A percentile compares a stretch with the other conserved stretches of the same genome.
Evolutionary conservation across 208 protist genomes (phyloP).

Genomic region (Herpetomonas muscarum): DNA sequence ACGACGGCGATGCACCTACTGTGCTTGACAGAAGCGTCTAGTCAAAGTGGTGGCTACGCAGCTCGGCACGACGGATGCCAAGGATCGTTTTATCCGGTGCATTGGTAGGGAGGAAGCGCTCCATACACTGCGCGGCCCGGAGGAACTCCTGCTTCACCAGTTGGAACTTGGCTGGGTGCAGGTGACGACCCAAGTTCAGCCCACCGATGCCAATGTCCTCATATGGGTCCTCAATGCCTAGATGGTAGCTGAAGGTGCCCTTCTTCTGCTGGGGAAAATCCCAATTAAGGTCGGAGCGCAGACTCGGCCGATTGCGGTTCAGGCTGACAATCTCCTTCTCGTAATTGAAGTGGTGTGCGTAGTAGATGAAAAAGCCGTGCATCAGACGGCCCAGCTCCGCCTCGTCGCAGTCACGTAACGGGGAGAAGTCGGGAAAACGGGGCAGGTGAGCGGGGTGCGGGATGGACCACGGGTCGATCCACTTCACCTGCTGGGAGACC

Average conservation of each 20-base stretch:
- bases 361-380: constrained; percentile 89
- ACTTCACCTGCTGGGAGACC: constrained; percentile 64
- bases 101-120: constrained; percentile 62
- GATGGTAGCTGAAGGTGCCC: constrained; percentile 77
- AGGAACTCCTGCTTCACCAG: constrained; percentile 87
- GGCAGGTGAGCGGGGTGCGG: constrained; percentile 84
- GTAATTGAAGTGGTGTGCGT: constrained; percentile 79
- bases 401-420: constrained; percentile 65
- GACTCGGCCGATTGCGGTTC: constrained; percentile 53
- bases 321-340: constrained; percentile 78
- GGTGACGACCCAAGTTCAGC: constrained; percentile 82
- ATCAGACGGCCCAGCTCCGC: constrained; percentile 60
- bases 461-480: constrained; percentile 85
- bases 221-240: constrained; percentile 88
- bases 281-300: constrained; percentile 66
- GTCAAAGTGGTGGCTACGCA: constrained; percentile 24
- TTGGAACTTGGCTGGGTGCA: constrained; percentile 86
- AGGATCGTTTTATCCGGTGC: constrained; percentile 80
- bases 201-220: constrained; percentile 81
- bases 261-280: constrained; percentile 74
- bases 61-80: constrained; percentile 62
- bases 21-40: background rate
- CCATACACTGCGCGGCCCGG: constrained; percentile 77
- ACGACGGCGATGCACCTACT: no score
- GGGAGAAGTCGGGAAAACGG: constrained; percentile 81